A percentile compares a stretch with the other conserved stretches of the same genome.
Evolutionary conservation across 2,329 filamentous ascomycete genomes (phyloP).

Genomic region (Venturia aucupariae): DNA sequence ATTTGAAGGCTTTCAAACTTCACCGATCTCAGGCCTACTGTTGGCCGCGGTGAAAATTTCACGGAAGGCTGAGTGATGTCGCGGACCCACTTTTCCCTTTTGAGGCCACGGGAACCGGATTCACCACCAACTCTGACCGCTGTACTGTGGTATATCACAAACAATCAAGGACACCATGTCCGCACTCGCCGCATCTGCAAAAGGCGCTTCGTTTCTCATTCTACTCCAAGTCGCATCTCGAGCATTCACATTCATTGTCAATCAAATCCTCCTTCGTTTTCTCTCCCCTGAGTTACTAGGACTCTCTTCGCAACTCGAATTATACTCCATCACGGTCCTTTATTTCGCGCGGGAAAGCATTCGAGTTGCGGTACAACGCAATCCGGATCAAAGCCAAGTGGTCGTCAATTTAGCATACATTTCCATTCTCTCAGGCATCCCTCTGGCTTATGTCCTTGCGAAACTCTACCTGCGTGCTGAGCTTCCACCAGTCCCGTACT

Average conservation of each 20-base stretch:
- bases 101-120: not conserved
- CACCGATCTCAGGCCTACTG: not conserved
- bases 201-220: slow-evolving; percentile 75
- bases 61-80: no score
- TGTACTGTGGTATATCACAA: not conserved
- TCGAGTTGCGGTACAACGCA: slow-evolving; percentile 82
- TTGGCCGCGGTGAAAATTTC: not conserved
- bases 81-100: not conserved
- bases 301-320: slow-evolving; percentile 79
- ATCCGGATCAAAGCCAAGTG: slow-evolving; percentile 54
- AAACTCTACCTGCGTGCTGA: slow-evolving; percentile 54
- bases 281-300: slow-evolving; percentile 79
- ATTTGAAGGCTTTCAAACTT: no score
- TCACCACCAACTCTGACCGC: not conserved
- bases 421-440: slow-evolving; percentile 57
- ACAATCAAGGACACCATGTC: slow-evolving; percentile 9
- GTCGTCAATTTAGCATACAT: slow-evolving; percentile 85
- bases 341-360: slow-evolving; percentile 91
- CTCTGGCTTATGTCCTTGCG: slow-evolving; percentile 56
- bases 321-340: slow-evolving; percentile 86
- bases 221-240: slow-evolving; percentile 81
- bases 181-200: slow-evolving; percentile 13
- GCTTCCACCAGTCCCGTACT: slow-evolving; percentile 50
- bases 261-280: slow-evolving; percentile 82
- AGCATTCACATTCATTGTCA: slow-evolving; percentile 79